Percentiles rank a stretch among this genome's conserved stretches.
Evolutionary conservation across 306 rosid genomes (phyloP).

Genomic region (Canavalia gladiata): DNA sequence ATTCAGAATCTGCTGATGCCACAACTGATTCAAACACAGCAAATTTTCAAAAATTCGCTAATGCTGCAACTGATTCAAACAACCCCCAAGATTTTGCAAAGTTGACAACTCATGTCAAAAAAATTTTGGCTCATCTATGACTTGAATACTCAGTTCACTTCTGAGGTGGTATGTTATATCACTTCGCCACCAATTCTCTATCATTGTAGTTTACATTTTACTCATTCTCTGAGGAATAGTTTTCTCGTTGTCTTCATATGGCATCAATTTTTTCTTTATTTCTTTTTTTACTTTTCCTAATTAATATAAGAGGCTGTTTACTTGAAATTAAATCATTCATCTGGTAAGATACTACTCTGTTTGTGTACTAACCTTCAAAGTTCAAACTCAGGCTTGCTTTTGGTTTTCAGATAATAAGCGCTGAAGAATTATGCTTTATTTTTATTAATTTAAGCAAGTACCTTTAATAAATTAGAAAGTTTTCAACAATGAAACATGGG

Average conservation of each 20-base stretch:
- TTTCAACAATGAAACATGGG: not conserved
- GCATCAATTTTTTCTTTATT: not conserved
- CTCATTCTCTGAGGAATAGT: slow-evolving; percentile 7
- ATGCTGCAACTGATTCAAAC: slow-evolving; percentile 50
- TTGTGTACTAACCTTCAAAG: not conserved
- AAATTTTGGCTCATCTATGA: not conserved
- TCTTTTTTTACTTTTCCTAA: not conserved
- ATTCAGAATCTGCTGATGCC: slow-evolving; percentile 51
- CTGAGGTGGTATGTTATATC: slow-evolving; percentile 33
- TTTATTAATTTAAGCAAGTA: not conserved
- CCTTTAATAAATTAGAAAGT: not conserved
- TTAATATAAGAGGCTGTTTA: not conserved
- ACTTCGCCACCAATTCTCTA: slow-evolving; percentile 33
- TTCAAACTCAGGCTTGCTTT: not conserved
- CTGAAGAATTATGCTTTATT: not conserved
- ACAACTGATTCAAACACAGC: slow-evolving; percentile 52
- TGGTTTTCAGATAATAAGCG: not conserved
- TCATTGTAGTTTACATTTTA: slow-evolving; percentile 12
- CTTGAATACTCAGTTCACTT: slow-evolving; percentile 25
- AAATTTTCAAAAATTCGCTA: slow-evolving; percentile 49
- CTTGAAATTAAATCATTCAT: slow-evolving; percentile 23
- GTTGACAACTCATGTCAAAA: slow-evolving; percentile 39
- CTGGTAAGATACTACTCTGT: slow-evolving; percentile 9
- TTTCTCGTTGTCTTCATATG: not conserved
- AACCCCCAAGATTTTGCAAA: slow-evolving; percentile 44